These are phyloP conservation scores for Prosopis cineraria DNA, from an alignment of 306 rosid genomes.

Conservation along the genomic window DNA sequence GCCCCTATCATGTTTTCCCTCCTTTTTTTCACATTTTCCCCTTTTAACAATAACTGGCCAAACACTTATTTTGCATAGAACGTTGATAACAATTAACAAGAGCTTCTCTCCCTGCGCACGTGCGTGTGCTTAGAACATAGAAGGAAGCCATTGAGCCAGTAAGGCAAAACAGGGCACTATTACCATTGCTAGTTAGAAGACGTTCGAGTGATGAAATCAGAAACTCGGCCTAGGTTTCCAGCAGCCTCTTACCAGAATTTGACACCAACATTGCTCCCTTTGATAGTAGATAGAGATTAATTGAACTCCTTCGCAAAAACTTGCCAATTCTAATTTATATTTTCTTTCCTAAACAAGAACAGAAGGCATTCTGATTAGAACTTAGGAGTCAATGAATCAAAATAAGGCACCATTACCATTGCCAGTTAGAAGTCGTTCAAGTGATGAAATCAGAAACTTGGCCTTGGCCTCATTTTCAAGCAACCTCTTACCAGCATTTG, in stretches of 20 bases:
- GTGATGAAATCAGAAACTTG: slow-evolving; percentile 56
- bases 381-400: slow-evolving; percentile 23
- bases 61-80: slow-evolving; percentile 18
- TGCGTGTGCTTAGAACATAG: neutral
- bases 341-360: neutral
- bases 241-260: slow-evolving; percentile 77
- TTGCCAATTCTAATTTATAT: neutral
- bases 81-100: slow-evolving; percentile 36
- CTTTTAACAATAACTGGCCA: slow-evolving; percentile 11
- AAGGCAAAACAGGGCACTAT: slow-evolving; percentile 43
- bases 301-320: slow-evolving; percentile 3
- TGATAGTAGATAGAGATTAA: slow-evolving; percentile 70
- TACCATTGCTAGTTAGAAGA: slow-evolving; percentile 53
- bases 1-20: neutral
- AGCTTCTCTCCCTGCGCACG: slow-evolving; percentile 10
- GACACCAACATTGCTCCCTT: slow-evolving; percentile 65
- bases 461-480: slow-evolving; percentile 58
- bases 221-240: slow-evolving; percentile 64
- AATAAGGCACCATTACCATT: slow-evolving; percentile 47
- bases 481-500: slow-evolving; percentile 76
- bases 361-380: neutral
- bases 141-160: neutral
- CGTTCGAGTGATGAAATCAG: slow-evolving; percentile 55
- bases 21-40: too few relatives aligned
- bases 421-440: slow-evolving; percentile 56